These are phyloP conservation scores for Candida maltosa DNA, from an alignment of 805 yeast species.

Conservation along the genomic window DNA sequence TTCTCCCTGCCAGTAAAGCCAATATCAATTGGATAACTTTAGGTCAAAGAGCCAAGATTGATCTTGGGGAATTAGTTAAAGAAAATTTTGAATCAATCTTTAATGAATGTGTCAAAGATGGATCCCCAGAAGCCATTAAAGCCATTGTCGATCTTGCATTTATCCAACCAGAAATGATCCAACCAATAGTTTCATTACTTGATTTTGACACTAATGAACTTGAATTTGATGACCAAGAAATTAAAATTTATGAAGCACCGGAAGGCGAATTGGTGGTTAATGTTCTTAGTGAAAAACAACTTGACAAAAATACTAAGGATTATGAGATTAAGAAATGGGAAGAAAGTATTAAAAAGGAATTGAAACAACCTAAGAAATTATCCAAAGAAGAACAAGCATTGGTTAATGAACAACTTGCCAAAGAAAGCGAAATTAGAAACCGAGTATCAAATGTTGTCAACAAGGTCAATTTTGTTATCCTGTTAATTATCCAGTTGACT, in stretches of 20 bases:
- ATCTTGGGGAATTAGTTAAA: slow-evolving; percentile 59
- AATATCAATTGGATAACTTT: slow-evolving; percentile 70
- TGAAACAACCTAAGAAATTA: slow-evolving; percentile 55
- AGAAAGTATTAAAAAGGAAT: slow-evolving; percentile 70
- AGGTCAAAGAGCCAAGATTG: slow-evolving; percentile 52
- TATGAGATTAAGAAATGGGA: slow-evolving; percentile 91
- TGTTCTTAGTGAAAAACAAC: slow-evolving; percentile 45
- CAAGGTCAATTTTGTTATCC: slow-evolving; percentile 46
- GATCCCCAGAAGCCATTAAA: slow-evolving; percentile 45
- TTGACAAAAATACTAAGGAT: slow-evolving; percentile 72
- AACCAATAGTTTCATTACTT: slow-evolving; percentile 50
- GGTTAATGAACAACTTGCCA: slow-evolving; percentile 58
- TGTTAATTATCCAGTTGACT: slow-evolving; percentile 53
- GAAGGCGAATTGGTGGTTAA: slow-evolving; percentile 72
- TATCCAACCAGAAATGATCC: slow-evolving; percentile 53
- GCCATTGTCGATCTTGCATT: slow-evolving; percentile 52
- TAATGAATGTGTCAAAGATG: slow-evolving; percentile 27
- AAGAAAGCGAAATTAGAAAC: slow-evolving; percentile 57
- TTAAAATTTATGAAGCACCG: slow-evolving; percentile 62
- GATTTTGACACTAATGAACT: slow-evolving; percentile 33
- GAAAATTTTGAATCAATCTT: slow-evolving; percentile 19
- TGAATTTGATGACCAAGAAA: slow-evolving; percentile 45
- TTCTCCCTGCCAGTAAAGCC: slow-evolving; percentile 27
- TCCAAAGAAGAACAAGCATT: slow-evolving; percentile 72
- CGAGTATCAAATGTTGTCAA: slow-evolving; percentile 37